Conservation (phyloP, 2,329 filamentous ascomycete genomes). For the Penicillium vulpinum region DNA sequence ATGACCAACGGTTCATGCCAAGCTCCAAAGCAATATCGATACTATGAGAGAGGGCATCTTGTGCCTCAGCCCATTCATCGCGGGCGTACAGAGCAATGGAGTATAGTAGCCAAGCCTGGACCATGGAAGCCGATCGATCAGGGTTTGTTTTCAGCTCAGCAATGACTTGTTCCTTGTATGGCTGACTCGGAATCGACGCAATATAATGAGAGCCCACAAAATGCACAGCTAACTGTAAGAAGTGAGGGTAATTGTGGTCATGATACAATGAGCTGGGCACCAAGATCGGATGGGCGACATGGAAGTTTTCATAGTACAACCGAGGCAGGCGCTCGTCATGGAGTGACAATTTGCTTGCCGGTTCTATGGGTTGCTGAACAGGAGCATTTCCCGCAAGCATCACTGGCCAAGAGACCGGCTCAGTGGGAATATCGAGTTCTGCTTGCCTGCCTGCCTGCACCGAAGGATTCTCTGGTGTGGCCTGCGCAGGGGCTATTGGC, state of each 20-base stretch:
- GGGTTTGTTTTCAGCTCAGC: constrained; percentile 26
- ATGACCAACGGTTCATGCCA: constrained; percentile 69
- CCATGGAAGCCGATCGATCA: constrained; percentile 34
- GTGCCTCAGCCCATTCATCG: constrained; percentile 35
- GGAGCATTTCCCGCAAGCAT: constrained; percentile 20
- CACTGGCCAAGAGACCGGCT: constrained; percentile 23
- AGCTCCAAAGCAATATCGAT: constrained; percentile 72
- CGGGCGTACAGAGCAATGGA: constrained; percentile 38
- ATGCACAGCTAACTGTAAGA: constrained; percentile 52
- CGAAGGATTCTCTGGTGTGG: constrained; percentile 19
- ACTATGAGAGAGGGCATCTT: constrained; percentile 56
- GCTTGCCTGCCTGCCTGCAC: constrained; percentile 14
- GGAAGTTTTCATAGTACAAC: constrained; percentile 56
- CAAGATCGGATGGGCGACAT: constrained; percentile 55
- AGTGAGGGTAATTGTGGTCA: constrained; percentile 44
- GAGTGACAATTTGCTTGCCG: constrained; percentile 16
- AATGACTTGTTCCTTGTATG: constrained; percentile 29
- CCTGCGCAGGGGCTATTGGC: constrained; percentile 12
- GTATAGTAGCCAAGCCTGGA: constrained; percentile 41
- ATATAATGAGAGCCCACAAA: constrained; percentile 56
- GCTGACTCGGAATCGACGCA: constrained; percentile 27
- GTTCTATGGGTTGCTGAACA: constrained; percentile 14
- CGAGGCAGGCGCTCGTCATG: constrained; percentile 42
- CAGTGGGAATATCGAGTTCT: constrained; percentile 20
- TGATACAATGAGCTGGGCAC: constrained; percentile 46